These are phyloP conservation scores for Immersiporthe knoxdaviesiana DNA, from an alignment of 2,329 filamentous ascomycete genomes.

Conservation along the genomic window DNA sequence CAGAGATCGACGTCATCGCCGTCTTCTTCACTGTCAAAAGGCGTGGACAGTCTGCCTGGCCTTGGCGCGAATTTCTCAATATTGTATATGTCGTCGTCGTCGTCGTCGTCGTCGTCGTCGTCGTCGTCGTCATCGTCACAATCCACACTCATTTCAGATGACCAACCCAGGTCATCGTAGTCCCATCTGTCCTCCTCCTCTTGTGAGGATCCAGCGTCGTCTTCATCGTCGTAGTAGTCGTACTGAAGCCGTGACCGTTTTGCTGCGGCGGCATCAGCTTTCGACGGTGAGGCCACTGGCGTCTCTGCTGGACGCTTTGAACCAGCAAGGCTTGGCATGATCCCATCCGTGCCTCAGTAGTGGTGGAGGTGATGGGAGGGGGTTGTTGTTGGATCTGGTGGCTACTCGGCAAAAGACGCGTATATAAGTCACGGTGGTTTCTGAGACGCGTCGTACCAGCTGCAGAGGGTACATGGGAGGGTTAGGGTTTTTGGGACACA, in stretches of 20 bases:
- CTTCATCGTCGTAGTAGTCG: constrained; percentile 26
- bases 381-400: background rate
- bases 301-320: constrained; percentile 25
- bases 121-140: background rate
- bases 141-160: constrained; percentile 21
- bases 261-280: constrained; percentile 14
- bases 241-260: constrained; percentile 26
- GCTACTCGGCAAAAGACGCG: background rate
- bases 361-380: background rate
- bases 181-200: constrained; percentile 19
- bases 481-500: background rate
- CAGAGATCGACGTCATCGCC: background rate
- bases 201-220: constrained; percentile 6
- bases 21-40: background rate
- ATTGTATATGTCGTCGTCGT: constrained; percentile 6
- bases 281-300: constrained; percentile 25
- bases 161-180: constrained; percentile 10
- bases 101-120: no score
- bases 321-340: constrained; percentile 14
- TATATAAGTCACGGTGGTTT: background rate
- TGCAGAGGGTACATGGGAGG: background rate
- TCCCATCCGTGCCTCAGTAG: background rate
- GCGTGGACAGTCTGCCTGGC: background rate
- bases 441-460: background rate
- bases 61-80: background rate